phyloP scores from a whole-genome alignment of 768 basidiomycete genomes.

The Xanthoconium purpureum region DNA sequence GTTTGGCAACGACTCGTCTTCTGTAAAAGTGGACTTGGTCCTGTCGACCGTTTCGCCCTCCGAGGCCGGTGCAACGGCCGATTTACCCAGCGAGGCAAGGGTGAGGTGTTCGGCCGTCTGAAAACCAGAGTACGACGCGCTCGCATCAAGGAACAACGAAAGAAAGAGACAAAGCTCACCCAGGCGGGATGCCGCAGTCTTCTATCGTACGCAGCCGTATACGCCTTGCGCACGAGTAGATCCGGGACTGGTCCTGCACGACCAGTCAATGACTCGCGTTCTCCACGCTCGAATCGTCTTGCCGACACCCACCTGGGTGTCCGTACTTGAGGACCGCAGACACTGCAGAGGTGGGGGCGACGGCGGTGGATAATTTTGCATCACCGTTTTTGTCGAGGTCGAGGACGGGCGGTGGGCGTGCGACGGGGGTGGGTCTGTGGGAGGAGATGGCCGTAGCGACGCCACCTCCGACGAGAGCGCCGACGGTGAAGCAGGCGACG shows the following conservation, averaged over 20 bases:
- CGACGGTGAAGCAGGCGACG: slow-evolving; percentile 77
- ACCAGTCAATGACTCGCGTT: slow-evolving; percentile 1
- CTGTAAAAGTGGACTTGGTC: slow-evolving; percentile 71
- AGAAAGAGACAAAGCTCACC: slow-evolving; percentile 46
- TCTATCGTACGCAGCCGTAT: slow-evolving; percentile 88
- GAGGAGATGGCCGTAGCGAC: slow-evolving; percentile 51
- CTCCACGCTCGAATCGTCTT: background rate
- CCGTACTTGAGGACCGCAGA: slow-evolving; percentile 51
- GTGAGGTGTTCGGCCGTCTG: slow-evolving; percentile 97
- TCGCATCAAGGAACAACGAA: background rate
- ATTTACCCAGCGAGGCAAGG: slow-evolving; percentile 62
- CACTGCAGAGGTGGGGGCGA: slow-evolving; percentile 10
- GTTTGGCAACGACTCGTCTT: slow-evolving; percentile 76
- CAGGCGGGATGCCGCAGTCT: slow-evolving; percentile 89
- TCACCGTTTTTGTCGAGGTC: slow-evolving; percentile 45
- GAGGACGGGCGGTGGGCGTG: slow-evolving; percentile 35
- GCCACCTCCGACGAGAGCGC: slow-evolving; percentile 78
- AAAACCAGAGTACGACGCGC: background rate
- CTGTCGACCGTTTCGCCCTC: slow-evolving; percentile 58
- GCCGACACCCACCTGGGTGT: slow-evolving; percentile 18
- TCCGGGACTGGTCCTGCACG: slow-evolving; percentile 81
- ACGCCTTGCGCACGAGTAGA: slow-evolving; percentile 73
- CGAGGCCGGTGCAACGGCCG: slow-evolving; percentile 33
- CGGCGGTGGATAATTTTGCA: slow-evolving; percentile 39
- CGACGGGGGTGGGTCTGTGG: slow-evolving; percentile 21